phyloP scores from a whole-genome alignment of 257 asterid species.

The Linderniella brevidens region DNA sequence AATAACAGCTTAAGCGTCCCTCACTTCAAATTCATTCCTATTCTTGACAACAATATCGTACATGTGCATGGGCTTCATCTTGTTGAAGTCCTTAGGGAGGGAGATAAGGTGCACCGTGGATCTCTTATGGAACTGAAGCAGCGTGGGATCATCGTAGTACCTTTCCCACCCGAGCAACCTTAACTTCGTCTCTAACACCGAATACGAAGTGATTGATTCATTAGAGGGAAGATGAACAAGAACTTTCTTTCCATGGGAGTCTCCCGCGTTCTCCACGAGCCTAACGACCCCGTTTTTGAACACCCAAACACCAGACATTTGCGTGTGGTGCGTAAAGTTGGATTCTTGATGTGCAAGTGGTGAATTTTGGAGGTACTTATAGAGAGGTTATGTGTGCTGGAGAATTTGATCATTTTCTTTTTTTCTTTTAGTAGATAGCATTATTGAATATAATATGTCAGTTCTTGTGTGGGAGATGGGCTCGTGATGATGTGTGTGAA shows the following conservation, averaged over 20 bases:
- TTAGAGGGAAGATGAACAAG: slow-evolving; percentile 29
- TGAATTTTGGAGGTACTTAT: background rate
- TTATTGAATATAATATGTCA: no score
- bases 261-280: slow-evolving; percentile 41
- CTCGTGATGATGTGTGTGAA: no score
- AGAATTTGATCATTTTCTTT: no score
- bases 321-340: background rate
- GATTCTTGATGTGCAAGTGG: background rate
- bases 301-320: slow-evolving; percentile 57
- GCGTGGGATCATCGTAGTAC: slow-evolving; percentile 56
- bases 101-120: slow-evolving; percentile 57
- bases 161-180: slow-evolving; percentile 55
- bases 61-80: slow-evolving; percentile 54
- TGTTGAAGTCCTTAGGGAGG: slow-evolving; percentile 49
- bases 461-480: no score
- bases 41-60: slow-evolving; percentile 51
- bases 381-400: no score
- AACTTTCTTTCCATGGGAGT: slow-evolving; percentile 23
- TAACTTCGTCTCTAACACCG: slow-evolving; percentile 32
- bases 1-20: slow-evolving; percentile 14
- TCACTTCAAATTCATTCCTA: slow-evolving; percentile 43
- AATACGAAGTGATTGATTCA: slow-evolving; percentile 41
- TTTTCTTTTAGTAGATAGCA: no score
- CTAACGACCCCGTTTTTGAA: slow-evolving; percentile 50
- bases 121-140: slow-evolving; percentile 59